Percentiles rank a stretch among this genome's conserved stretches.
Evolutionary conservation across 106 monocot species (phyloP).

Genomic region (Dioscorea zingiberensis): DNA sequence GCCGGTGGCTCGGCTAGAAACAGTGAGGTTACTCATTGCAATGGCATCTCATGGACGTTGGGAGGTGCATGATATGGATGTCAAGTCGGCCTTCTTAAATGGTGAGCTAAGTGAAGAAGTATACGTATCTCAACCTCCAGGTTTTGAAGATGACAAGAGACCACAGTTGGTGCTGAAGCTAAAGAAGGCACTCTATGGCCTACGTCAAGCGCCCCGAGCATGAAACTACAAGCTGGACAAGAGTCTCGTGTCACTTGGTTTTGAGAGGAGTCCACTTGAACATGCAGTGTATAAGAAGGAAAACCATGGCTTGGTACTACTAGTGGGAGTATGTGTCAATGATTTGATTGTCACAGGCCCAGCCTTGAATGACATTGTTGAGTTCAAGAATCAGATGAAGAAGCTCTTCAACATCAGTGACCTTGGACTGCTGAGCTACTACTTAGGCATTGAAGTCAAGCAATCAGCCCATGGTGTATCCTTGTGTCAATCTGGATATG

Average conservation of each 20-base stretch:
- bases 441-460: too few species aligned
- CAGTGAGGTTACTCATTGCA: neutral
- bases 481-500: too few species aligned
- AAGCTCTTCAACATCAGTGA: too few species aligned
- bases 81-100: constrained; percentile 4
- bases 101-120: neutral
- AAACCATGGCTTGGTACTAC: neutral
- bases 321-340: constrained; percentile 8
- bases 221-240: too few species aligned
- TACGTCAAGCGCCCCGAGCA: constrained; percentile 1
- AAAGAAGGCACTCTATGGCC: neutral
- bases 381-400: too few species aligned
- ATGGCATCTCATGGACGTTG: neutral
- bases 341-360: constrained; percentile 5
- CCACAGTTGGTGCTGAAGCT: neutral
- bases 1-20: neutral
- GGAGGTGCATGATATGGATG: constrained; percentile 8
- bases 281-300: neutral
- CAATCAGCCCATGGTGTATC: too few species aligned
- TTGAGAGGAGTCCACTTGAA: neutral
- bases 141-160: neutral
- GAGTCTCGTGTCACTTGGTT: too few species aligned
- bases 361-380: too few species aligned
- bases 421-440: too few species aligned
- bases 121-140: neutral